phyloP scores from a whole-genome alignment of 768 basidiomycete genomes.

The Ephemerocybe angulata region DNA sequence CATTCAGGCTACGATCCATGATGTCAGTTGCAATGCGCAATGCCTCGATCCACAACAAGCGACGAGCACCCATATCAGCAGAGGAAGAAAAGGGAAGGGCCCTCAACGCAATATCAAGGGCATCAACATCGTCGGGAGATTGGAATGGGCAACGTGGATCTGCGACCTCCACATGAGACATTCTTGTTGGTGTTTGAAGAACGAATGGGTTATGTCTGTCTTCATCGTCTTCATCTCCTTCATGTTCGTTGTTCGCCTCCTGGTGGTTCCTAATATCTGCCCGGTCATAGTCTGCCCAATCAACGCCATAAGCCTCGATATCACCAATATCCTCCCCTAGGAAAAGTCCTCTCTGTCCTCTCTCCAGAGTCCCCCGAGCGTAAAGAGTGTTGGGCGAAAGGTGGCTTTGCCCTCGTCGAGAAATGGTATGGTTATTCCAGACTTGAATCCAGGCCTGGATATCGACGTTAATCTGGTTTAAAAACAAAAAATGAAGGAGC shows the following conservation, averaged over 20 bases:
- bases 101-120: too few species aligned
- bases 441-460: conserved; percentile 24
- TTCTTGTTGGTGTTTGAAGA: neutral
- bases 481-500: conserved; percentile 38
- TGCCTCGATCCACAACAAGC: too few species aligned
- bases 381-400: neutral
- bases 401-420: conserved; percentile 12
- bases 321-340: neutral
- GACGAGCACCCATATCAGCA: too few species aligned
- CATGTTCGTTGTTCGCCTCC: neutral
- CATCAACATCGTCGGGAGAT: too few species aligned
- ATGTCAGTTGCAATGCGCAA: too few species aligned
- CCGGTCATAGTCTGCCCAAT: neutral
- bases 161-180: neutral
- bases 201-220: neutral
- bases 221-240: neutral
- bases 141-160: neutral
- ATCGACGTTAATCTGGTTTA: conserved; percentile 28
- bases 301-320: neutral
- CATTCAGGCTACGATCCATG: too few species aligned
- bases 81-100: too few species aligned
- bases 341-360: neutral
- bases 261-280: neutral
- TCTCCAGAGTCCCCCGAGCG: neutral
- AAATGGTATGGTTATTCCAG: conserved; percentile 35